Evolutionary conservation across 2,329 filamentous ascomycete genomes (phyloP), one percentile per base, ranked within the genome.

Genomic region (Pseudogymnoascus sp.): DNA sequence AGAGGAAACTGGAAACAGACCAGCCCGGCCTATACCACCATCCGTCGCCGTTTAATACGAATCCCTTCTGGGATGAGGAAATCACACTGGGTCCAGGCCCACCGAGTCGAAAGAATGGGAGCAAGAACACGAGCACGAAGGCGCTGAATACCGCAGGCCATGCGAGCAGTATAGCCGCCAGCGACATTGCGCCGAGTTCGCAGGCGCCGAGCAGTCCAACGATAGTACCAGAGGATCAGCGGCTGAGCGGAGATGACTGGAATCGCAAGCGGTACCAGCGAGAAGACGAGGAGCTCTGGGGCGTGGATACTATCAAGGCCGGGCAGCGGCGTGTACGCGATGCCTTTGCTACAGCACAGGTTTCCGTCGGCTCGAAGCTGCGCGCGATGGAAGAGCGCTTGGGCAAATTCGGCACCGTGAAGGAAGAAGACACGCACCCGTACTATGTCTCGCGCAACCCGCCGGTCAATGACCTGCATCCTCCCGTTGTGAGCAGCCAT

Each of bases 231-330:
- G 77, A 83, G 66, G 77, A 74, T 8, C 69, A 75, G 66, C 28
- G 72, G 5, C 69, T 77, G 30, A 73, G 73, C 60, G 74, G 71
- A 37, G 82, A 83, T 57, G 86, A 86, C 57, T 91, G 88, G 88
- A 93, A 94, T 69, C 80, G 80, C 67, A 86, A 85, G 72, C 83
- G 88, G 64, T 92, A 95, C 72, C 90, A 96, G 72, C 81, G 91
- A 60, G 90, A 94, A 71, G 91, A 96, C 66, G 92, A 97, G 74
- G 86, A 89, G 65, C 79, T 96, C 5, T 95, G 90, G 89, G 90
- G 90, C 16, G 73, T 82, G 64, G 57, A 58, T 6, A 58, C 57
- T 1, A 58, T 58, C 5, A 58, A 58, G 12, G 74, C 81, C 60
- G 77, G 66, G 77, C 80, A 62, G 78, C 30, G 57, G 30, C 82